Evolutionary conservation across 768 basidiomycete species (phyloP).

Genomic region (Lentinula lateritia): DNA sequence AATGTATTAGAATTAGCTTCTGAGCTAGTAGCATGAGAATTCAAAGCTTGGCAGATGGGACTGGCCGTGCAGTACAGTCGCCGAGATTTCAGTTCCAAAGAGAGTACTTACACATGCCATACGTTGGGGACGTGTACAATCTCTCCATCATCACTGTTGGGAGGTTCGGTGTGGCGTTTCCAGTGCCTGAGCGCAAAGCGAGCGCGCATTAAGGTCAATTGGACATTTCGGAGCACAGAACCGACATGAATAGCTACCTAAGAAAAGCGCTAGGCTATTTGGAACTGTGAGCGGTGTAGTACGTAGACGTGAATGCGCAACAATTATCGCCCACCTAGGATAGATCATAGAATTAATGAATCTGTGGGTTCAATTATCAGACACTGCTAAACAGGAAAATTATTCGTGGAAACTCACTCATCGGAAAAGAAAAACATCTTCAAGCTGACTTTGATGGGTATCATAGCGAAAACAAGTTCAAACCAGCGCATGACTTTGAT

Average conservation of each 20-base stretch:
- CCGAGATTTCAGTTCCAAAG: not conserved
- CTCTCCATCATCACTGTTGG: slow-evolving; percentile 11
- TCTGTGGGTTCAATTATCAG: not conserved
- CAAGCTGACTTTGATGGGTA: slow-evolving; percentile 28
- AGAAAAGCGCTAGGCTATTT: slow-evolving; percentile 8
- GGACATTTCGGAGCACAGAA: not conserved
- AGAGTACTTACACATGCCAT: slow-evolving; percentile 8
- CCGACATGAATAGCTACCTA: not conserved
- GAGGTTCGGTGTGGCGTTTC: slow-evolving; percentile 10
- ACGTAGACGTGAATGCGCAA: not conserved
- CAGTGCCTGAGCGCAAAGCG: slow-evolving; percentile 3
- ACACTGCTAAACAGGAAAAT: not conserved
- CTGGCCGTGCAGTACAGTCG: not conserved
- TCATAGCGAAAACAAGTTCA: slow-evolving; percentile 23
- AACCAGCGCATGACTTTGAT: slow-evolving; percentile 25
- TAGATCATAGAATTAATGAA: slow-evolving; percentile 10
- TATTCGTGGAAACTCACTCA: slow-evolving; percentile 8
- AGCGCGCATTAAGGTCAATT: not conserved
- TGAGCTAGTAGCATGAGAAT: not conserved
- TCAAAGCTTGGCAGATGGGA: not conserved
- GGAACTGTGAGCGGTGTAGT: not conserved
- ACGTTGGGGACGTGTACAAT: slow-evolving; percentile 8
- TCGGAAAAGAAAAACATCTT: slow-evolving; percentile 27
- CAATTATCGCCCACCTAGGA: not conserved
- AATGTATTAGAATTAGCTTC: not conserved